phyloP scores from a whole-genome alignment of 257 asterid species.

The Penstemon barbatus region DNA sequence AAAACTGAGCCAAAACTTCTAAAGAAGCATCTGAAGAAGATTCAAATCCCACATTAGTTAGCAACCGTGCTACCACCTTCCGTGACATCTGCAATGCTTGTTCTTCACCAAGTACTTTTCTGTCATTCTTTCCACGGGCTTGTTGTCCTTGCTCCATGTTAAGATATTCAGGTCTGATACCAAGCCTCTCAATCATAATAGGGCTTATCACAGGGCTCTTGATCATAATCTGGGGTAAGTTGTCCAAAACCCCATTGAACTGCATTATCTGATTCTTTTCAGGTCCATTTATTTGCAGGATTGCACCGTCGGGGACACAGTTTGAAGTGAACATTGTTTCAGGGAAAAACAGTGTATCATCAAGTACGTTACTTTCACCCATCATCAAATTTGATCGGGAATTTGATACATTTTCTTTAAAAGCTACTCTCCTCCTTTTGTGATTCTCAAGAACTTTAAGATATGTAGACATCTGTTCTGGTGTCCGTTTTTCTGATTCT shows the following conservation, averaged over 20 bases:
- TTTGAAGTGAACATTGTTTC: constrained; percentile 83
- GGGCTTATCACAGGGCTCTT: constrained; percentile 72
- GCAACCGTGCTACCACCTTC: constrained; percentile 76
- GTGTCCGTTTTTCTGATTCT: constrained; percentile 83
- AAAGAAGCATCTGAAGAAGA: constrained; percentile 75
- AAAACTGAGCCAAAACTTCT: constrained; percentile 70
- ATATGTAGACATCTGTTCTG: constrained; percentile 85
- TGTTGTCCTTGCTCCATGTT: constrained; percentile 79
- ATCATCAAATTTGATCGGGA: constrained; percentile 40
- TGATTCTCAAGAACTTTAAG: constrained; percentile 79
- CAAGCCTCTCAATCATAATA: constrained; percentile 97
- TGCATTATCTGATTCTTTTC: constrained; percentile 55
- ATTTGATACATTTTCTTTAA: constrained; percentile 52
- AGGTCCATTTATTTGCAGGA: constrained; percentile 40
- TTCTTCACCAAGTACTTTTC: constrained; percentile 63
- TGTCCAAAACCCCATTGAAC: constrained; percentile 86
- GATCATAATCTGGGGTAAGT: constrained; percentile 67
- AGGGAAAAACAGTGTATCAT: constrained; percentile 71
- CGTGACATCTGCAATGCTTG: constrained; percentile 78
- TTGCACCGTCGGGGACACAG: constrained; percentile 88
- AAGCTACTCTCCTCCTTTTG: constrained; percentile 75
- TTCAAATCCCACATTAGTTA: constrained; percentile 70
- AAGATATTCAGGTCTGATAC: constrained; percentile 83
- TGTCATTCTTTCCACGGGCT: constrained; percentile 60
- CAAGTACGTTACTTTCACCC: constrained; percentile 46